phyloP scores from a whole-genome alignment of 768 basidiomycete species.

The Sarcodon aspratus region DNA sequence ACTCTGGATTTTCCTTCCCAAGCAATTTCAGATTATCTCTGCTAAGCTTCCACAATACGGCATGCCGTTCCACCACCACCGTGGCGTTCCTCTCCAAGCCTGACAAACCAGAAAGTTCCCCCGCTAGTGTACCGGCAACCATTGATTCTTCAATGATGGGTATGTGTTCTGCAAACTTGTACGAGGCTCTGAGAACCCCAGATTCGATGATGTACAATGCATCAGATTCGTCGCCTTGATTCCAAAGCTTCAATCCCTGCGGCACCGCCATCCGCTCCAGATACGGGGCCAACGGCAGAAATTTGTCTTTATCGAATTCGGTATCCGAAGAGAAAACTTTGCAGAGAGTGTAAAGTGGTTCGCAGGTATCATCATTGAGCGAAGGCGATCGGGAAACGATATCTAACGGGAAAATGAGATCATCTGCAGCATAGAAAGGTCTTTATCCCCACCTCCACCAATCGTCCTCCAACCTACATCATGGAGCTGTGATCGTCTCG shows the following conservation, averaged over 20 bases:
- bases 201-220: constrained; percentile 85
- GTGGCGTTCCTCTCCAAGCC: constrained; percentile 75
- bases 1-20: constrained; percentile 54
- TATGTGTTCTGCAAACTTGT: constrained; percentile 59
- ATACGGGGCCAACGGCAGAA: constrained; percentile 57
- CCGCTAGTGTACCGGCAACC: constrained; percentile 88
- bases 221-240: constrained; percentile 62
- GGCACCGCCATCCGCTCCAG: constrained; percentile 52
- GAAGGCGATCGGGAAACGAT: background rate
- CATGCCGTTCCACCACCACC: constrained; percentile 69
- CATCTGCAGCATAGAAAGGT: too few relatives aligned
- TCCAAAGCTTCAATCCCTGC: constrained; percentile 60
- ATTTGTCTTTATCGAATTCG: constrained; percentile 40
- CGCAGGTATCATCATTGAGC: constrained; percentile 25
- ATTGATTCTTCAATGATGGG: constrained; percentile 76
- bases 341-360: constrained; percentile 66
- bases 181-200: constrained; percentile 76
- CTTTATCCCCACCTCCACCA: constrained; percentile 32
- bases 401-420: background rate
- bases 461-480: constrained; percentile 67
- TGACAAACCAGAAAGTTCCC: constrained; percentile 81
- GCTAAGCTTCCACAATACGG: constrained; percentile 75
- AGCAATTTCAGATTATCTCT: constrained; percentile 43
- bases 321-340: constrained; percentile 75
- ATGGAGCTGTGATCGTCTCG: constrained; percentile 53